These are phyloP conservation scores for Neurospora sp. DNA, from an alignment of 495 filamentous ascomycete species.

Conservation along the genomic window DNA sequence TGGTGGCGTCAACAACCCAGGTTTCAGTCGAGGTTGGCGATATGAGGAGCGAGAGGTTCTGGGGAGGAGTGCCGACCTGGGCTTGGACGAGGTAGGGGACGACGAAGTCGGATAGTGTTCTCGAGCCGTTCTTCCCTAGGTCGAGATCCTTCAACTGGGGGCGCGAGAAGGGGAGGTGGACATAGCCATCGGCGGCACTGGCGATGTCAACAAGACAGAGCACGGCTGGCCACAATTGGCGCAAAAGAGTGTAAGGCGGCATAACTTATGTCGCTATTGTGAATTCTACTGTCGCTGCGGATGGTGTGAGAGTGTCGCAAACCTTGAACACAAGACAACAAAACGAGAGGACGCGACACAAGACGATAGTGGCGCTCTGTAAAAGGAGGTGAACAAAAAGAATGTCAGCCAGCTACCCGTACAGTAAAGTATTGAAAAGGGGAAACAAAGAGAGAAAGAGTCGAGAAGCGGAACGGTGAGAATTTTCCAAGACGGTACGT, in stretches of 20 bases:
- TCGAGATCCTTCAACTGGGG: neutral
- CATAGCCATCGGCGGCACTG: neutral
- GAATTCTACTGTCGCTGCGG: neutral
- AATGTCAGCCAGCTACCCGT: neutral
- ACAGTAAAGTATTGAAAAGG: neutral
- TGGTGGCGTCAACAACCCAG: slow-evolving; percentile 55
- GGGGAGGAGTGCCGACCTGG: slow-evolving; percentile 52
- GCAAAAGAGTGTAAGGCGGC: neutral
- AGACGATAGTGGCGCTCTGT: neutral
- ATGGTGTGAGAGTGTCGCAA: neutral
- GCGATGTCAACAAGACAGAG: neutral
- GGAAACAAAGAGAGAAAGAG: neutral
- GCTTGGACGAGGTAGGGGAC: slow-evolving; percentile 47
- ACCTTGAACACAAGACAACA: neutral
- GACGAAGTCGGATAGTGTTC: neutral
- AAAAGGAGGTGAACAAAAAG: neutral
- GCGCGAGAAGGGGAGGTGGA: neutral
- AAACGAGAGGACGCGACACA: neutral
- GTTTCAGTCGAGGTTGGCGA: slow-evolving; percentile 65
- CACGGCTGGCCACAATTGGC: neutral
- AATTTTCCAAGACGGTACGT: neutral
- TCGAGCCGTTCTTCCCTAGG: neutral
- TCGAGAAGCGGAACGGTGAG: neutral
- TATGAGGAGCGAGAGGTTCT: slow-evolving; percentile 47
- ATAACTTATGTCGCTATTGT: neutral